Base-by-base conservation (phyloP, 225 moss, liverwort and hornwort genomes). In the Pleurozium schreberi region DNA sequence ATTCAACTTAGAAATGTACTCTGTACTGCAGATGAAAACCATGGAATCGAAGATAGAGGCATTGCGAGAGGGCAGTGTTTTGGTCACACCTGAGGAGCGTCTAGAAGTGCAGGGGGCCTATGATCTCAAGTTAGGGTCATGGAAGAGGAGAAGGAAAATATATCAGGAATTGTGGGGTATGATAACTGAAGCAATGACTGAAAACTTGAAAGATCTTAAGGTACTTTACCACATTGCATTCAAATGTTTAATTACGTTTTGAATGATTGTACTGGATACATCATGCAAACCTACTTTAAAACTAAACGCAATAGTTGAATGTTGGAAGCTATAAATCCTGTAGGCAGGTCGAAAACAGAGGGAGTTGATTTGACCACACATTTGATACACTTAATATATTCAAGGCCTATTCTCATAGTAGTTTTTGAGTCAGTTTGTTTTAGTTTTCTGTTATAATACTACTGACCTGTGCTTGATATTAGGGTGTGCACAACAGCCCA, bases 101-200 rank as follows among this genome's bases (percentile, higher is more conserved):
- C 85, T 92, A 85, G 86, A 91, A 92, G 95, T 94, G 66, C 93
- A 95, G 88, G 93, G 88, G 34, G 90, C 92, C 28, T 99, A 93
- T 45, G 91, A 91, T 53, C 84, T 88, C 83, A 99, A 95, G 76
- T 45, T 95, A 67, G 88, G 90, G 60, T 50, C 93, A n/a, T 99
- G 98, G 98, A 95, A 92, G 85, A 96, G 93, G 90, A 91, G 98
- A 88, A 97, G 89, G 90, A 93, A 95, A 83, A 96, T 95, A 34
- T 99, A 96, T 89, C 96, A 94, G 88, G 98, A 97, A 60, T 88
- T 99, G 82, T 97, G 97, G 97, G 96, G 95, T 69, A 96, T 95
- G 96, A 93, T 99, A 78, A 94, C 93, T 10, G 98, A 99, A 76
- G 91, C 95, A 47, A 90, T 97, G 88, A 96, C 96, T 62, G 92